Base-by-base conservation (phyloP, 2,329 filamentous ascomycete genomes). In the Emydomyces testavorans region DNA sequence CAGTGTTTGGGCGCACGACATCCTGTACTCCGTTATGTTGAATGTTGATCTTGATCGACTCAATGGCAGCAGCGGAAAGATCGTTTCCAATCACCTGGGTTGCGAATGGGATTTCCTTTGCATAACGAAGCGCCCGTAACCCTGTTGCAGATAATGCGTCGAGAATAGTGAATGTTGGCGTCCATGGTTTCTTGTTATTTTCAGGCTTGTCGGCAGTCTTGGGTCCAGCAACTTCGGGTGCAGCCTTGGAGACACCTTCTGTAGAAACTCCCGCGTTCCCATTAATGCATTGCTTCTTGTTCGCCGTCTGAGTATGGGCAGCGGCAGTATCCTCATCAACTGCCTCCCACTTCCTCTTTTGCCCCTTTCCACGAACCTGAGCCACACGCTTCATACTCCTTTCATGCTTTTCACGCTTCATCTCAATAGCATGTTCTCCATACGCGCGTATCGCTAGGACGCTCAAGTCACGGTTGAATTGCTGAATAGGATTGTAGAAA, bases 401-500 rank as follows among this genome's bases (percentile, higher is more conserved):
- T 40, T 63, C 65, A 13, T 63, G 65, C 55, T 72, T 76, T 55
- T 71, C 70, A 57, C 72, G 71, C 62, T 72, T 76, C 53, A 74
- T 68, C 15, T 79, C 61, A 3, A 76, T 57, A 26, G 66, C 59
- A 58, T 86, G 79, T 56, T 92, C 80, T 1, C 85, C 86, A 63
- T 90, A 94, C 0, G 85, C 84, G 60, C 85, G 86, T 64, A 98
- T 94, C 0, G 87, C 87, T 11, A 98, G 75, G 21, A 95, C 86
- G 52, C 87, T 95, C 55, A 98, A 68, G 62, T 98, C 92, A 39
- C 93, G 83, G 66, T 98, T 98, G 73, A 96, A 98, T 63, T 98
- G 92, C 63, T 98, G 92, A 47, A 98, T 95, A 0, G 92, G 90
- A 58, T 98, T 98, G 75, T 98, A 98, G 62, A 98, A 98, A 48